A percentile compares a stretch with the other conserved stretches of the same genome.
These are phyloP conservation scores for Penstemon davidsonii DNA, from an alignment of 257 asterid species.

Conservation along the genomic window DNA sequence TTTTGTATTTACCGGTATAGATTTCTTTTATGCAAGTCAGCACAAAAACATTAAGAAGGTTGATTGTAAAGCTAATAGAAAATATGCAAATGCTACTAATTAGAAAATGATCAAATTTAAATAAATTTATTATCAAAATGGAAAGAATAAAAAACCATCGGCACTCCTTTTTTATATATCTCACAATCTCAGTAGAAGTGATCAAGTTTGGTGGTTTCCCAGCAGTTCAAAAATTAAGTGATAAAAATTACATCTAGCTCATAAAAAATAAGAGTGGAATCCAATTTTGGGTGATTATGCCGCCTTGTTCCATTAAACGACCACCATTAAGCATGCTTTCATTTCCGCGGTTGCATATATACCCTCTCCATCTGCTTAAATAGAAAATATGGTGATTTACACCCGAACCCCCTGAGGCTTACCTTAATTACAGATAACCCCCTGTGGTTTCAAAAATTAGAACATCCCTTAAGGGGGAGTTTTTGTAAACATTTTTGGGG, in stretches of 20 bases:
- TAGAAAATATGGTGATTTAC: no score
- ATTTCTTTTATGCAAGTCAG: no score
- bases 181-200: neutral
- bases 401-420: no score
- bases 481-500: no score
- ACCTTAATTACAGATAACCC: no score
- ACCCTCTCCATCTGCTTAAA: neutral
- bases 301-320: neutral
- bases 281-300: neutral
- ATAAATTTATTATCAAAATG: neutral
- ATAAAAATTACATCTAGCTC: neutral
- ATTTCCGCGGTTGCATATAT: slow-evolving; percentile 6
- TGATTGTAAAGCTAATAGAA: neutral
- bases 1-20: no score
- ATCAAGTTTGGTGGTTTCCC: neutral
- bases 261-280: neutral
- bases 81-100: neutral
- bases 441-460: no score
- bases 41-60: no score
- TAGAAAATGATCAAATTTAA: neutral
- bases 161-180: neutral
- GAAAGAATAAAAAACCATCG: neutral
- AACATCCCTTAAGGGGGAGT: no score
- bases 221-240: neutral
- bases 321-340: slow-evolving; percentile 23